phyloP scores from a whole-genome alignment of 2,329 filamentous ascomycete genomes.

The Byssoonygena ceratinophila region DNA sequence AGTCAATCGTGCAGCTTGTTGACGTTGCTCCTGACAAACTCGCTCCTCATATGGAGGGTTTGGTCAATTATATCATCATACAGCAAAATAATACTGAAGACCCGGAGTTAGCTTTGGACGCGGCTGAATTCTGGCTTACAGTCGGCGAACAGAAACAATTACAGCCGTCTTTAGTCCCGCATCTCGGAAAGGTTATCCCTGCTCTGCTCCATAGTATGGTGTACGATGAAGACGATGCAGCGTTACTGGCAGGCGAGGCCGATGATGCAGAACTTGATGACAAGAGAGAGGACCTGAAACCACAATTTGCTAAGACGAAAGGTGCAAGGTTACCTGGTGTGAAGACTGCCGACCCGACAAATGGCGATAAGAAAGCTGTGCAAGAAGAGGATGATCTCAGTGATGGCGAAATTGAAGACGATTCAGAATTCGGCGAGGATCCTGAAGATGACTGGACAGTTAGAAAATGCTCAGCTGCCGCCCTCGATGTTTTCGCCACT shows the following conservation, averaged over 20 bases:
- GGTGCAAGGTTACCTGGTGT: constrained; percentile 49
- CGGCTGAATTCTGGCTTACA: constrained; percentile 94
- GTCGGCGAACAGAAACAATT: constrained; percentile 78
- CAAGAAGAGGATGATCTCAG: constrained; percentile 53
- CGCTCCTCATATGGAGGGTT: constrained; percentile 69
- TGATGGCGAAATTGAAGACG: constrained; percentile 72
- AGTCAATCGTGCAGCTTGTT: constrained; percentile 82
- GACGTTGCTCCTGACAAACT: constrained; percentile 86
- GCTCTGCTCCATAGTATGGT: constrained; percentile 91
- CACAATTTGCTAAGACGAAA: constrained; percentile 70
- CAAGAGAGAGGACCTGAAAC: constrained; percentile 79
- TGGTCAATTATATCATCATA: constrained; percentile 85
- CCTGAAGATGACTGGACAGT: constrained; percentile 92
- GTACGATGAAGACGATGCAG: constrained; percentile 87
- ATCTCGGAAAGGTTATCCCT: constrained; percentile 75
- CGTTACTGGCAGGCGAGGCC: constrained; percentile 68
- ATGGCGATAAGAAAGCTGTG: constrained; percentile 42
- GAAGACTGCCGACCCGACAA: constrained; percentile 30
- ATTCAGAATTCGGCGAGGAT: constrained; percentile 60
- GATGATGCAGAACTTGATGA: constrained; percentile 91
- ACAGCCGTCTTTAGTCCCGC: constrained; percentile 64
- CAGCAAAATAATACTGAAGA: constrained; percentile 77
- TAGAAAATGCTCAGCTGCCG: constrained; percentile 91
- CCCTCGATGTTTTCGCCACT: constrained; percentile 83
- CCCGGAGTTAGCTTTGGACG: constrained; percentile 82